Conservation (phyloP, 805 yeast genomes). For the Scheffersomyces ergatensis region DNA sequence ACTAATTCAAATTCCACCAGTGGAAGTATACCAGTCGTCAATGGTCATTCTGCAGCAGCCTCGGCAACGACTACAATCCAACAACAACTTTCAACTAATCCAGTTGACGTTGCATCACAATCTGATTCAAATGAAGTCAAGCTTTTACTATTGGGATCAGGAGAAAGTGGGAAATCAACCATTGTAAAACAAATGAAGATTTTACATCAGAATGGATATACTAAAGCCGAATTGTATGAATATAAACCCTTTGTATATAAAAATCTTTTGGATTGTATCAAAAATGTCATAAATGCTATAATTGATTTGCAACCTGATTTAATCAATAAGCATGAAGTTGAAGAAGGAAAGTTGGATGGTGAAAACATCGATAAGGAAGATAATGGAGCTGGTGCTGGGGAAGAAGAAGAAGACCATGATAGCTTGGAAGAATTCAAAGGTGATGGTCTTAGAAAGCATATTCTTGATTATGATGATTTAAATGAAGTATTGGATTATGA, state of each 20-base stretch:
- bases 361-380: not conserved
- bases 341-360: conserved; percentile 1
- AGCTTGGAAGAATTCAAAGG: not conserved
- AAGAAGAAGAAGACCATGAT: conserved; percentile 5
- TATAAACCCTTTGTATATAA: conserved; percentile 77
- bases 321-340: conserved; percentile 15
- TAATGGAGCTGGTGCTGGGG: conserved; percentile 6
- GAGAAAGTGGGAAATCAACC: conserved; percentile 82
- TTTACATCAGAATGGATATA: conserved; percentile 68
- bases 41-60: not conserved
- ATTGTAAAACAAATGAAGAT: conserved; percentile 81
- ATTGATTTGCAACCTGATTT: conserved; percentile 46
- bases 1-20: not conserved
- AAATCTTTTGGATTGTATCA: conserved; percentile 75
- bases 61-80: not conserved
- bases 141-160: conserved; percentile 80
- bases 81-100: conserved; percentile 5
- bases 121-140: conserved; percentile 50
- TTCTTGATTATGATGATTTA: conserved; percentile 35
- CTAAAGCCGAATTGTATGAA: conserved; percentile 67
- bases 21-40: not conserved
- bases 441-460: conserved; percentile 11
- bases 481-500: conserved; percentile 46
- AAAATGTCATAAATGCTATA: conserved; percentile 66
- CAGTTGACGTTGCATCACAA: conserved; percentile 8